Conservation (phyloP, 805 yeast genomes). For the Hanseniaspora lachancei region DNA sequence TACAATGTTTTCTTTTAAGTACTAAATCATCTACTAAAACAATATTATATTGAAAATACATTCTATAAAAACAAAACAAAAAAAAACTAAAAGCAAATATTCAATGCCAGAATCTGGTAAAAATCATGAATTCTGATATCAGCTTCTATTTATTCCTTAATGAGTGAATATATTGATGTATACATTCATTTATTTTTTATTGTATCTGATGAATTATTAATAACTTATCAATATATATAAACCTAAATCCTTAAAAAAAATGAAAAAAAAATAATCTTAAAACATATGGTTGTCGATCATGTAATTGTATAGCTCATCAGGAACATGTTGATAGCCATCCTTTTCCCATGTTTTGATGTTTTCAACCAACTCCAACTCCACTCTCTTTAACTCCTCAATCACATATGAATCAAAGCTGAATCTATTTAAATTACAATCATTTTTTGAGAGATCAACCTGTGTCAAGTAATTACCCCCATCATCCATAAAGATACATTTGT, state of each 20-base stretch:
- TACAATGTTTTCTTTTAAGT: too few species aligned
- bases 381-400: constrained; percentile 4
- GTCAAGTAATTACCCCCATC: constrained; percentile 4
- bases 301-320: constrained; percentile 26
- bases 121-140: neutral
- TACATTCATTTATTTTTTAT: neutral
- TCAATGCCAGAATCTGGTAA: neutral
- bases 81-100: neutral
- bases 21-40: neutral
- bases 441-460: neutral
- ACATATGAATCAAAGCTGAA: constrained; percentile 12
- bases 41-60: too few species aligned
- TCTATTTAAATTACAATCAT: neutral
- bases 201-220: neutral
- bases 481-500: neutral
- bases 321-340: constrained; percentile 24
- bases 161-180: constrained; percentile 6
- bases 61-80: neutral
- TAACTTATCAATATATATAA: neutral
- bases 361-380: constrained; percentile 14
- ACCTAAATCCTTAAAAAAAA: neutral
- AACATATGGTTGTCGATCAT: neutral
- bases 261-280: neutral
- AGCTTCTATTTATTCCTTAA: neutral
- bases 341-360: constrained; percentile 23